Evolutionary conservation across 257 asterid species (phyloP).

Genomic region (Solanum verrucosum): DNA sequence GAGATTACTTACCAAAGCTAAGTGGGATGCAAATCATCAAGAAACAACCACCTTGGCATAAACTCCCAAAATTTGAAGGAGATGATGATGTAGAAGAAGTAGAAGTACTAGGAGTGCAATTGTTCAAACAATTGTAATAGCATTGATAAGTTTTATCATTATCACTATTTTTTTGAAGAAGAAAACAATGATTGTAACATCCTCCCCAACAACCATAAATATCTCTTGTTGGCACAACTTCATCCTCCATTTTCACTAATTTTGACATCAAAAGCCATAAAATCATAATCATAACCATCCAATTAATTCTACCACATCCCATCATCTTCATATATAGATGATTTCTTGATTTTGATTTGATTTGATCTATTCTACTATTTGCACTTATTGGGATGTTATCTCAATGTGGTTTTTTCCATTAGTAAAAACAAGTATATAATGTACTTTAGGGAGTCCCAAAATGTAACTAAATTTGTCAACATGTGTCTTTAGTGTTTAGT

Average conservation of each 20-base stretch:
- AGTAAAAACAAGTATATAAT: neutral
- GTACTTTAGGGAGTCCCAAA: neutral
- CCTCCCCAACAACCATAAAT: slow-evolving; percentile 8
- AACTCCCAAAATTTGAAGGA: slow-evolving; percentile 9
- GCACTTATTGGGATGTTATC: neutral
- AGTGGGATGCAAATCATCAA: slow-evolving; percentile 16
- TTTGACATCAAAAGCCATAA: neutral
- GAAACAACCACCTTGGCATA: slow-evolving; percentile 44
- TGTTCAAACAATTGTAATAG: neutral
- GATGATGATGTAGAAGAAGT: slow-evolving; percentile 8
- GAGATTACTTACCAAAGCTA: slow-evolving; percentile 17
- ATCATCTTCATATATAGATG: neutral
- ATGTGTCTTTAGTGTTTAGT: neutral
- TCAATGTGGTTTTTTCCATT: neutral
- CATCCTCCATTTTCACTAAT: neutral
- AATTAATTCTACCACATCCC: neutral
- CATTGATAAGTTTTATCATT: neutral
- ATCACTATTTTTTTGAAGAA: neutral
- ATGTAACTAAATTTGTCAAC: neutral
- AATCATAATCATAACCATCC: neutral
- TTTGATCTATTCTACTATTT: neutral
- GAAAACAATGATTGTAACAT: slow-evolving; percentile 1
- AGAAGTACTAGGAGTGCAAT: neutral
- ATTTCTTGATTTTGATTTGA: neutral
- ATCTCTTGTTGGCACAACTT: neutral